Evolutionary conservation across 805 yeast species (phyloP).

Genomic region (Kluyveromyces siamensis): DNA sequence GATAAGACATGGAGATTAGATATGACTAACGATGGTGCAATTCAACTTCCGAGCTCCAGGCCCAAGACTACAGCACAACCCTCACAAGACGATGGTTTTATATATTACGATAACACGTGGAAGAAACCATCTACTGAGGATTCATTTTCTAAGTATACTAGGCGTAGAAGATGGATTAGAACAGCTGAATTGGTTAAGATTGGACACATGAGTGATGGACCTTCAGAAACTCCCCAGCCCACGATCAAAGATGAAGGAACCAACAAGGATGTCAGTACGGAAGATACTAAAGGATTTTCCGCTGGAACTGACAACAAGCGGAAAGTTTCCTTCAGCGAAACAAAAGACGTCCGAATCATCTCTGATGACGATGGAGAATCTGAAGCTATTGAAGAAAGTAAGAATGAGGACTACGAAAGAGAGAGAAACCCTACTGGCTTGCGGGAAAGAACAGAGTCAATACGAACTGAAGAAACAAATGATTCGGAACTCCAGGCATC

Average conservation of each 20-base stretch:
- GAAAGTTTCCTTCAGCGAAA: slow-evolving; percentile 26
- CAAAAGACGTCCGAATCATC: slow-evolving; percentile 21
- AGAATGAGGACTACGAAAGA: background rate
- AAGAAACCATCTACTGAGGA: slow-evolving; percentile 83
- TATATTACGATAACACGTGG: slow-evolving; percentile 92
- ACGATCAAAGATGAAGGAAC: background rate
- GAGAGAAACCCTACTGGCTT: background rate
- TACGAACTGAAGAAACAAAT: background rate
- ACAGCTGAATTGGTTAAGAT: slow-evolving; percentile 70
- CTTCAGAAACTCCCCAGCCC: background rate
- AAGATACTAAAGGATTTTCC: slow-evolving; percentile 2
- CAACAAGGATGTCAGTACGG: slow-evolving; percentile 3
- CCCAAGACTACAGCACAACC: slow-evolving; percentile 56
- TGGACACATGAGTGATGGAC: background rate
- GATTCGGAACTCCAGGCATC: background rate
- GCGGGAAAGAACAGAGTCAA: background rate
- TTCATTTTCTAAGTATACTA: slow-evolving; percentile 79
- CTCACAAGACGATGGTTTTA: slow-evolving; percentile 70
- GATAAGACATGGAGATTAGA: slow-evolving; percentile 90
- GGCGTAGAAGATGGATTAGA: slow-evolving; percentile 93
- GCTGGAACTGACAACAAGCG: slow-evolving; percentile 9
- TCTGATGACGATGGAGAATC: slow-evolving; percentile 6
- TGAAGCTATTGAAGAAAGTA: slow-evolving; percentile 1
- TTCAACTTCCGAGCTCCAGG: slow-evolving; percentile 57
- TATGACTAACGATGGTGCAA: slow-evolving; percentile 77